phyloP scores from a whole-genome alignment of 2,329 filamentous ascomycete genomes.

The Anthostomella pinea region DNA sequence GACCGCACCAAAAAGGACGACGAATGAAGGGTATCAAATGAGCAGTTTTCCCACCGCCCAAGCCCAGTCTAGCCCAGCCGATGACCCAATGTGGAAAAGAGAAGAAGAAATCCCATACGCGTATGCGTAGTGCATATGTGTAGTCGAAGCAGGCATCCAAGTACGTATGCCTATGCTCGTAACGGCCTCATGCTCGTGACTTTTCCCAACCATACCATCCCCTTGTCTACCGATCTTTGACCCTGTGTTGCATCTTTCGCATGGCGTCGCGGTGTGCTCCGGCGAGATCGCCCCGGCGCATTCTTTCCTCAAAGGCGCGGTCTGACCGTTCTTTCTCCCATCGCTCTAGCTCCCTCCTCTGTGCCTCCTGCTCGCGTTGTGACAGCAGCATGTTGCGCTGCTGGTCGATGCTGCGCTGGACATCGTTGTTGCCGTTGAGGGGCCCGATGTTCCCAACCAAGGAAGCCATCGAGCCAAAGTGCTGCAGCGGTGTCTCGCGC shows the following conservation, averaged over 20 bases:
- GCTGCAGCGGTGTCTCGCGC: constrained; percentile 41
- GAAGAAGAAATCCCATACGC: no score
- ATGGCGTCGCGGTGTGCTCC: constrained; percentile 77
- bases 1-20: neutral
- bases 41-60: neutral
- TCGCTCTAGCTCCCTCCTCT: constrained; percentile 56
- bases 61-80: no score
- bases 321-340: constrained; percentile 57
- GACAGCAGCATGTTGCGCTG: constrained; percentile 56
- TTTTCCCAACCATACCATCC: neutral
- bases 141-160: no score
- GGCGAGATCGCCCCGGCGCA: constrained; percentile 72
- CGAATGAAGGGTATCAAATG: neutral
- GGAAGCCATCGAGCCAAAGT: no score
- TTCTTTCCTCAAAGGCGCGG: constrained; percentile 67
- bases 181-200: no score
- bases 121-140: no score
- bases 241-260: constrained; percentile 67
- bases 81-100: no score
- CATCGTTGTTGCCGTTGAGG: constrained; percentile 37
- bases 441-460: no score
- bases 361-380: constrained; percentile 61
- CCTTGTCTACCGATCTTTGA: constrained; percentile 32
- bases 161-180: no score
- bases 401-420: constrained; percentile 50